These are phyloP conservation scores for Fusarium pseudoanthophilum DNA, from an alignment of 2,329 filamentous ascomycete genomes.

Conservation along the genomic window DNA sequence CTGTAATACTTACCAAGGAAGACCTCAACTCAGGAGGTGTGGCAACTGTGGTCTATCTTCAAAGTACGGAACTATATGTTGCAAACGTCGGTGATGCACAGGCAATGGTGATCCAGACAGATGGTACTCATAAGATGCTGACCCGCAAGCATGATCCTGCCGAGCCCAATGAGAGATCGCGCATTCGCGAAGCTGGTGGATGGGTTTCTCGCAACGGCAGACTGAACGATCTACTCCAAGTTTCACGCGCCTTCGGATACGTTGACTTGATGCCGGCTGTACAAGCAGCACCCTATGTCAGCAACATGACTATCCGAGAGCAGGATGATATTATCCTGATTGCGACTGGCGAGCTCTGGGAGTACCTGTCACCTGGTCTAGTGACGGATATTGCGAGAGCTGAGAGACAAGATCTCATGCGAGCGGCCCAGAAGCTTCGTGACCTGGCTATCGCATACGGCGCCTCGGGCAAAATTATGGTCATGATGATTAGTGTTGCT, in stretches of 20 bases:
- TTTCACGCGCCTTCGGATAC: slow-evolving; percentile 95
- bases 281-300: slow-evolving; percentile 88
- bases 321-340: slow-evolving; percentile 94
- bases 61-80: slow-evolving; percentile 89
- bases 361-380: slow-evolving; percentile 88
- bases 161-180: slow-evolving; percentile 82
- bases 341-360: slow-evolving; percentile 93
- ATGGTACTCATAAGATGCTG: slow-evolving; percentile 83
- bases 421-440: slow-evolving; percentile 91
- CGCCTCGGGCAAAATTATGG: slow-evolving; percentile 94
- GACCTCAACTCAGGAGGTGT: slow-evolving; percentile 91
- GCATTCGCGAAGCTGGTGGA: slow-evolving; percentile 93
- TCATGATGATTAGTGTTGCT: slow-evolving; percentile 96
- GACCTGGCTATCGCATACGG: slow-evolving; percentile 97
- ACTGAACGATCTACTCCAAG: slow-evolving; percentile 89
- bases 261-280: slow-evolving; percentile 92
- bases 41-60: slow-evolving; percentile 89
- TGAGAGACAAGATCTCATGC: slow-evolving; percentile 91
- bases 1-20: slow-evolving; percentile 85
- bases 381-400: slow-evolving; percentile 91
- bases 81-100: slow-evolving; percentile 97
- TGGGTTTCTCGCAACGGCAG: slow-evolving; percentile 96
- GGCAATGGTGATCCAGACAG: slow-evolving; percentile 92
- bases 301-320: slow-evolving; percentile 81
- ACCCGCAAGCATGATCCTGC: slow-evolving; percentile 95